These are phyloP conservation scores for Sclerotinia trifoliorum DNA, from an alignment of 2,329 filamentous ascomycete species.

Conservation along the genomic window DNA sequence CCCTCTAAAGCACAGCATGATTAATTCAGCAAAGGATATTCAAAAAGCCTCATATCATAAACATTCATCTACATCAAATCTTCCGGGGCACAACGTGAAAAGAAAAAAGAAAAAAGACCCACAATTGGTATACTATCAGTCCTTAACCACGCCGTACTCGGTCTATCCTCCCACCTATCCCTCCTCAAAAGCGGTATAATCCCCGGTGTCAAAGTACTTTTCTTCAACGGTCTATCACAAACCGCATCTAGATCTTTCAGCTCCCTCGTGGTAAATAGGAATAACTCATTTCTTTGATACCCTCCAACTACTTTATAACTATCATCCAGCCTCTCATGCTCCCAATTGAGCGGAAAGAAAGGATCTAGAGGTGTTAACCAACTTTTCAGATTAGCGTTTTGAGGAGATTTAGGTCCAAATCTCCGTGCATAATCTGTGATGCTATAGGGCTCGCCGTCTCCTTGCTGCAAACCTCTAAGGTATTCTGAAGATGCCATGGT, in stretches of 20 bases:
- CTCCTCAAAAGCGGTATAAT: conserved; percentile 8
- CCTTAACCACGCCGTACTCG: conserved; percentile 9
- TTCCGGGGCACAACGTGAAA: background rate
- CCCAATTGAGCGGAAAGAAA: background rate
- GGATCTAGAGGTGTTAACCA: conserved; percentile 13
- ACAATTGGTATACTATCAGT: conserved; percentile 7
- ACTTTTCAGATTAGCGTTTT: background rate
- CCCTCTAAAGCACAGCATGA: background rate
- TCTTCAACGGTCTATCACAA: conserved; percentile 1
- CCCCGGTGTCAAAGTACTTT: background rate
- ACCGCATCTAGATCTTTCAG: conserved; percentile 11
- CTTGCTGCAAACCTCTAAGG: background rate
- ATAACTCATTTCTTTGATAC: background rate
- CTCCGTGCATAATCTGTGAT: background rate
- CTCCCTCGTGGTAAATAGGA: background rate
- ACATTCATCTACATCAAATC: too few relatives aligned
- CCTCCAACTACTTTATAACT: background rate
- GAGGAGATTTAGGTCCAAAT: background rate
- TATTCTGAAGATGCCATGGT: background rate
- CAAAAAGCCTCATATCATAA: background rate
- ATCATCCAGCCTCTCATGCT: background rate
- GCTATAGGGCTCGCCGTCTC: background rate
- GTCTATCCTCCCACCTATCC: conserved; percentile 2
- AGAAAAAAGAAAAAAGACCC: background rate
- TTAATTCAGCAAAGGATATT: background rate